Evolutionary conservation across 1,284 basidiomycete genomes (phyloP).

Genomic region (Malassezia pachydermatis): DNA sequence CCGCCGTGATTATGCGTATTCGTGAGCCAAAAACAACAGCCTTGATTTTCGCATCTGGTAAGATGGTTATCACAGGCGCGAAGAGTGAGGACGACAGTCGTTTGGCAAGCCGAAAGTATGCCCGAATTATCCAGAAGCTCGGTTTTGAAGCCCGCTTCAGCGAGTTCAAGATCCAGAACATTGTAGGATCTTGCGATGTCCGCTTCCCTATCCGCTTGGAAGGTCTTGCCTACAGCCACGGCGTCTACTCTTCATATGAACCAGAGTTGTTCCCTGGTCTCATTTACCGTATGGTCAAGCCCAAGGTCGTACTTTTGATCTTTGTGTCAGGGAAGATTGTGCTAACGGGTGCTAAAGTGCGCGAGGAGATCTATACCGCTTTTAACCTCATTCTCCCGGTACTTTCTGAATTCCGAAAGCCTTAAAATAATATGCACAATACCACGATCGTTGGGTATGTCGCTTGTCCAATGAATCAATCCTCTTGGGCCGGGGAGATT

Average conservation of each 20-base stretch:
- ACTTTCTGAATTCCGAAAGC: slow-evolving; percentile 50
- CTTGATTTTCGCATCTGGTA: slow-evolving; percentile 96
- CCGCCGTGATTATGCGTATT: slow-evolving; percentile 99
- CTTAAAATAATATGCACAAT: slow-evolving; percentile 25
- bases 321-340: slow-evolving; percentile 99
- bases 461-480: too few relatives aligned
- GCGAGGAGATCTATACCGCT: slow-evolving; percentile 98
- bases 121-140: slow-evolving; percentile 97
- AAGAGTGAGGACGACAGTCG: slow-evolving; percentile 98
- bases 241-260: slow-evolving; percentile 94
- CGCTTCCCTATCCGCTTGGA: slow-evolving; percentile 98
- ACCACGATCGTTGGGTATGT: too few relatives aligned
- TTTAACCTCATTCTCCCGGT: slow-evolving; percentile 89
- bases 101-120: slow-evolving; percentile 94
- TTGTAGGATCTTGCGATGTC: slow-evolving; percentile 90
- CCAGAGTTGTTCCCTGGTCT: slow-evolving; percentile 98
- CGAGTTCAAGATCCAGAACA: slow-evolving; percentile 99
- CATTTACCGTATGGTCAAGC: slow-evolving; percentile 99
- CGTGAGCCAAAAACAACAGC: slow-evolving; percentile 99
- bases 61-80: slow-evolving; percentile 99
- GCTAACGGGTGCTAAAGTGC: slow-evolving; percentile 93
- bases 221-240: slow-evolving; percentile 94
- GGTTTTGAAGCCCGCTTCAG: slow-evolving; percentile 99
- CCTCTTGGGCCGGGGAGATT: too few relatives aligned
- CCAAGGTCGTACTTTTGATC: slow-evolving; percentile 95